Conservation (phyloP, 257 asterid species). For the Mentha longifolia region DNA sequence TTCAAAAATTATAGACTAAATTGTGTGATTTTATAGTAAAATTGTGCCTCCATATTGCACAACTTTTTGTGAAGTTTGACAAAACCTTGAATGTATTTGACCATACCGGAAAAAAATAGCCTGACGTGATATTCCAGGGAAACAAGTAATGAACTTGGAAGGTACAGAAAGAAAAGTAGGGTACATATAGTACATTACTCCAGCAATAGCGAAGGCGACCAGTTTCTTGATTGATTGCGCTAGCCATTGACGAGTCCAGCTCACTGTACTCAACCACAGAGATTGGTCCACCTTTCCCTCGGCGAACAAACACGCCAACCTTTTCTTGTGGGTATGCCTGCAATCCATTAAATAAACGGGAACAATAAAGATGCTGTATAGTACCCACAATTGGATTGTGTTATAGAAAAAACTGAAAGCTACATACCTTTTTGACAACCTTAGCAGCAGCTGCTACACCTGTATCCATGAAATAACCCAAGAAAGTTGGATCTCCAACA, state of each 20-base stretch:
- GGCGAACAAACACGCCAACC: conserved; percentile 94
- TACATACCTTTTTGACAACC: conserved; percentile 69
- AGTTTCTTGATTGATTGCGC: conserved; percentile 80
- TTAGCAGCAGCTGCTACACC: conserved; percentile 95
- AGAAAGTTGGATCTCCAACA: conserved; percentile 92
- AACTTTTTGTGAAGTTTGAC: background rate
- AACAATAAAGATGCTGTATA: conserved; percentile 18
- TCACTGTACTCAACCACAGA: conserved; percentile 96
- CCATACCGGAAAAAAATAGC: background rate
- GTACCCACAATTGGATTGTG: background rate
- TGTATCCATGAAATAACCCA: conserved; percentile 93
- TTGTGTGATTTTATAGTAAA: background rate
- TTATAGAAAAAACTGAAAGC: conserved; percentile 14
- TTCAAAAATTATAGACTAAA: background rate
- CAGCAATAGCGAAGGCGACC: conserved; percentile 97
- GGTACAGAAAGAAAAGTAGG: conserved; percentile 14
- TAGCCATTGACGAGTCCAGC: conserved; percentile 75
- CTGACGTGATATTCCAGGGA: conserved; percentile 15
- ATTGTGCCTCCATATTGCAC: background rate
- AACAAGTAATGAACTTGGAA: conserved; percentile 5
- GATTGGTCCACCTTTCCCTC: conserved; percentile 93
- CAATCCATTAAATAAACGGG: conserved; percentile 23
- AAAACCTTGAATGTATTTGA: conserved; percentile 4
- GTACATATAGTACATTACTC: conserved; percentile 73
- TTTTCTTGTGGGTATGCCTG: conserved; percentile 98